These are phyloP conservation scores for Ambrosia trifida DNA, from an alignment of 129 eudicot genomes.

Conservation along the genomic window DNA sequence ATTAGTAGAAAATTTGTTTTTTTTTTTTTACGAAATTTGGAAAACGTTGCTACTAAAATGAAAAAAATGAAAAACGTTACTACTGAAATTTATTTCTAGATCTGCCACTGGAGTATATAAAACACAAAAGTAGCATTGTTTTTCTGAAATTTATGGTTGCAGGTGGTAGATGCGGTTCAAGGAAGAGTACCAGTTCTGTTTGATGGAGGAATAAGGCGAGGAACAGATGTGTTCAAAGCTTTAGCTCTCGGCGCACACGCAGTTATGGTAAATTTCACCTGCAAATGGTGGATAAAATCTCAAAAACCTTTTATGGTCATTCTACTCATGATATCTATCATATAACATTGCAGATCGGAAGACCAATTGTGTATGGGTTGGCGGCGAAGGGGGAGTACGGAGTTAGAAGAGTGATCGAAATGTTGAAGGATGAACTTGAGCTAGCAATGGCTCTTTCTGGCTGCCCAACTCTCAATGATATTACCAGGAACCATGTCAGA, in stretches of 20 bases:
- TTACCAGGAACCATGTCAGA: conserved; percentile 55
- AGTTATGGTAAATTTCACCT: conserved; percentile 55
- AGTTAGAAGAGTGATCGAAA: conserved; percentile 49
- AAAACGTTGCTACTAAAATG: too few relatives aligned
- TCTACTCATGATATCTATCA: not conserved
- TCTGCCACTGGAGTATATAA: not conserved
- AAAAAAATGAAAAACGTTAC: too few relatives aligned
- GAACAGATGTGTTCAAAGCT: conserved; percentile 90
- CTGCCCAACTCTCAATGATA: conserved; percentile 58
- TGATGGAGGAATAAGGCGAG: conserved; percentile 85
- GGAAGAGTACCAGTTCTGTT: conserved; percentile 71
- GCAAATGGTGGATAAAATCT: not conserved
- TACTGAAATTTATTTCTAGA: too few relatives aligned
- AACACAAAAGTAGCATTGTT: not conserved
- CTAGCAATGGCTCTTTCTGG: conserved; percentile 83
- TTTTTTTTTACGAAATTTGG: too few relatives aligned
- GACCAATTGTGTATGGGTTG: conserved; percentile 61
- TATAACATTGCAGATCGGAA: conserved; percentile 55
- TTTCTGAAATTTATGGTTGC: not conserved
- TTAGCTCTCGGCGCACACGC: conserved; percentile 88
- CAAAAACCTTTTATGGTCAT: not conserved
- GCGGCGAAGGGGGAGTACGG: conserved; percentile 74
- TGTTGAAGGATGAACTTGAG: conserved; percentile 80
- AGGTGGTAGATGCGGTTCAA: conserved; percentile 69
- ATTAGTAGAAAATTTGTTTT: too few relatives aligned